Evolutionary conservation across 2,329 filamentous ascomycete genomes (phyloP).

Genomic region (Sporothrix pallida): DNA sequence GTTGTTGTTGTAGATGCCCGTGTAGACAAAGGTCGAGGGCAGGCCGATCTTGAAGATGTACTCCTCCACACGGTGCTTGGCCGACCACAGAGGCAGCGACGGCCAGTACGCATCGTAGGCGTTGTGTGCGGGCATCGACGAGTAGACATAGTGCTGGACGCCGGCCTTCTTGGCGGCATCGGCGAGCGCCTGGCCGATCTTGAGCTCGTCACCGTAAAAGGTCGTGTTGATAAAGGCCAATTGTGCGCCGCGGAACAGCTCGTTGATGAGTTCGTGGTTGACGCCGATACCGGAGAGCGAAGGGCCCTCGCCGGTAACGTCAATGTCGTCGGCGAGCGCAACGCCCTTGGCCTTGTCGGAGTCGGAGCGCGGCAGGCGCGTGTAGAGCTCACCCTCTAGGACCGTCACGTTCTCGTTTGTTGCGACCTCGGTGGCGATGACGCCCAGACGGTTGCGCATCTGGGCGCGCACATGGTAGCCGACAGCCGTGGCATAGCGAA

Average conservation of each 20-base stretch:
- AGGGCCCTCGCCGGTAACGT: constrained; percentile 71
- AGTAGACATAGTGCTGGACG: constrained; percentile 92
- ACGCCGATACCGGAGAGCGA: constrained; percentile 67
- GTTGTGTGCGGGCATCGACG: constrained; percentile 94
- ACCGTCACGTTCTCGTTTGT: constrained; percentile 75
- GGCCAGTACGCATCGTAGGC: constrained; percentile 79
- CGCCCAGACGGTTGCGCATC: constrained; percentile 81
- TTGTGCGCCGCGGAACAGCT: constrained; percentile 82
- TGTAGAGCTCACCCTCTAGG: constrained; percentile 68
- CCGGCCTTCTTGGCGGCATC: constrained; percentile 85
- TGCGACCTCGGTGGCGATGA: constrained; percentile 86
- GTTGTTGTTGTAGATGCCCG: constrained; percentile 99
- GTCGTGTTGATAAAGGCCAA: constrained; percentile 98
- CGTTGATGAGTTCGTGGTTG: constrained; percentile 72
- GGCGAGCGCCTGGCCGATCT: constrained; percentile 85
- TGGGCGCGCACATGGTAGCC: constrained; percentile 94
- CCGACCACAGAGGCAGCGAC: constrained; percentile 85
- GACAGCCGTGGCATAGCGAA: constrained; percentile 89
- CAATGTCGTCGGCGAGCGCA: constrained; percentile 46
- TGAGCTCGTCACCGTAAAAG: constrained; percentile 92
- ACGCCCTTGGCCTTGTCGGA: constrained; percentile 49
- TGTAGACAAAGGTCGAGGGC: constrained; percentile 91
- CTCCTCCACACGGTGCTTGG: constrained; percentile 90
- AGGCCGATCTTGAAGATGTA: constrained; percentile 83
- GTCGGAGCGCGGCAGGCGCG: constrained; percentile 57